These are phyloP conservation scores for Trichomonas vaginalis DNA, from an alignment of 208 protist species.

Conservation along the genomic window DNA sequence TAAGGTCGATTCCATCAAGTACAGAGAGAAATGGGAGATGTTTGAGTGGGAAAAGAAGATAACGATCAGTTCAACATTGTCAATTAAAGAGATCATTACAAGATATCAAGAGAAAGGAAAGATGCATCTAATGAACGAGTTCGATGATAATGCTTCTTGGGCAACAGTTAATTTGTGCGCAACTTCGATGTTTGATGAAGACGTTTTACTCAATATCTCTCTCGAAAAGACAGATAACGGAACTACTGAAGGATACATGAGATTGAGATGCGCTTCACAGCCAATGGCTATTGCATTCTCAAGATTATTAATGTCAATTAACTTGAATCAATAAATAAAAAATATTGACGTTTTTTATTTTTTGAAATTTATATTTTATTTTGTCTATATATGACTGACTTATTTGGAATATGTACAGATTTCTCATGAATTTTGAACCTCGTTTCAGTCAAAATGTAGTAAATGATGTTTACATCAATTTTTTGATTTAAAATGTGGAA, in stretches of 20 bases:
- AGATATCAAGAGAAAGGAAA: background rate
- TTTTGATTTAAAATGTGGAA: too few relatives aligned
- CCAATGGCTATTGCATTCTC: background rate
- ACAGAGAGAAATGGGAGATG: background rate
- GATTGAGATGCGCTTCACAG: background rate
- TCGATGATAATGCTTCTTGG: background rate
- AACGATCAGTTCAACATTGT: background rate
- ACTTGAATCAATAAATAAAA: background rate
- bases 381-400: too few relatives aligned
- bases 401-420: too few relatives aligned
- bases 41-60: constrained; percentile 21
- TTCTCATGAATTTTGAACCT: too few relatives aligned
- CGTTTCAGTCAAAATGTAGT: too few relatives aligned
- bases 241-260: background rate
- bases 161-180: background rate
- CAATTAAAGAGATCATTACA: background rate
- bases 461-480: too few relatives aligned
- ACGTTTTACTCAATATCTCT: background rate
- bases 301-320: background rate
- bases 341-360: too few relatives aligned
- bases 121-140: background rate
- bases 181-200: background rate
- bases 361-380: too few relatives aligned
- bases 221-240: background rate
- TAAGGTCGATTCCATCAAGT: background rate